Percentiles rank a stretch among this genome's conserved stretches.
Conservation (phyloP, 1,284 basidiomycete species). For the Microbotryum saponariae region DNA sequence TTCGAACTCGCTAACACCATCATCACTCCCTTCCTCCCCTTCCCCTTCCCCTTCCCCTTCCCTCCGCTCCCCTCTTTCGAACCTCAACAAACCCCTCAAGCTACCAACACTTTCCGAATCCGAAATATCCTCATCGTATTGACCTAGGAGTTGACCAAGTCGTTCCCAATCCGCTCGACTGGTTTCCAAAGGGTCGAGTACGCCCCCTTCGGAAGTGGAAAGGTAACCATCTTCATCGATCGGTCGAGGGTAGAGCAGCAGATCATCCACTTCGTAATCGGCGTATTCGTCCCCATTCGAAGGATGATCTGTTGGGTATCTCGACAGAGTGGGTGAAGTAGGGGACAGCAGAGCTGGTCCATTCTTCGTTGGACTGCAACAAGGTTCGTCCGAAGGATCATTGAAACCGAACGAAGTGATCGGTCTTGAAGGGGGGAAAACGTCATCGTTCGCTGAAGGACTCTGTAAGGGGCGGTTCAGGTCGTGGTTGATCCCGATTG, state of each 20-base stretch:
- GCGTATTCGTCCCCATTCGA: constrained; percentile 8
- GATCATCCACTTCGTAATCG: constrained; percentile 27
- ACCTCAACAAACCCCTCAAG: constrained; percentile 29
- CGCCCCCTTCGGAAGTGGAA: too few relatives aligned
- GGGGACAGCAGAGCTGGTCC: background rate
- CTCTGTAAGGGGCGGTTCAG: background rate
- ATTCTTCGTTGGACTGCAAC: background rate
- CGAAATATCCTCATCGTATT: constrained; percentile 30
- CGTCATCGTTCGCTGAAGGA: constrained; percentile 40
- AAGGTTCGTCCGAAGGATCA: constrained; percentile 24
- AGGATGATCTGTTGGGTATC: too few relatives aligned
- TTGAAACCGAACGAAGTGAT: constrained; percentile 39
- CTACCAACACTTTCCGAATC: constrained; percentile 35
- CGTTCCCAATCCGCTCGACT: constrained; percentile 34
- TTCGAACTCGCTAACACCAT: constrained; percentile 35
- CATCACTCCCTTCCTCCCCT: constrained; percentile 20
- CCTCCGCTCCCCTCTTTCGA: background rate
- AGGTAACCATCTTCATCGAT: background rate
- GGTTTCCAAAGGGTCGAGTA: constrained; percentile 19
- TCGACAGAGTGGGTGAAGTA: background rate
- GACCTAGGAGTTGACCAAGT: constrained; percentile 32
- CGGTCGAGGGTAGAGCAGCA: constrained; percentile 9
- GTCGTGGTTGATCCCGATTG: background rate
- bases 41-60: constrained; percentile 27
- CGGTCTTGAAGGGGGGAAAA: constrained; percentile 46